Evolutionary conservation across 1,284 basidiomycete species (phyloP), one percentile per base, ranked within the genome.

Genomic region (Cutaneotrichosporon cavernicola): DNA sequence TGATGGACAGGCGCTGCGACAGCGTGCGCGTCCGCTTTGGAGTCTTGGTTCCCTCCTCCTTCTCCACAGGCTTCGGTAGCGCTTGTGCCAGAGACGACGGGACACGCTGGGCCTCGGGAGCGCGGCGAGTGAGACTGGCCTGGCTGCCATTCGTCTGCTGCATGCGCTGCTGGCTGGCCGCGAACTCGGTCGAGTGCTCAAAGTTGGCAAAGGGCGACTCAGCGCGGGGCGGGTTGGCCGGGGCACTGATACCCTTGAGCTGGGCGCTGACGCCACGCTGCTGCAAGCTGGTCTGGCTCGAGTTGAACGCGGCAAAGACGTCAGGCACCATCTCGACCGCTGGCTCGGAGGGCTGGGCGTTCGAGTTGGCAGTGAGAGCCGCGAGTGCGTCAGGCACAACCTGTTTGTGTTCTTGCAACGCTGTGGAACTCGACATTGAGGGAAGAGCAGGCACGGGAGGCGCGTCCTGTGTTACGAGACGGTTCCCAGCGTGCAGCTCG

Each of bases 341-440:
- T 8, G 58, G 47, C 34, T 49, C 46, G 30, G 32, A 21, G 22
- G 13, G 13, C 38, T 56, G 43, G 22, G 55, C n/a, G 38, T 43
- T 49, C 22, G 55, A 38, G 43, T 65, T 65, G n/a, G 60, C 64
- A 5, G 66, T 68, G 38, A 68, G 53, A 5, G 66, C 64, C 2
- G 66, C 66, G 9, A 68, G 62, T 22, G 66, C 66, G 38, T 68
- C 66, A 40, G 64, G 66, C 30, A 68, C 64, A 8, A 58, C 59
- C 32, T 58, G 57, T 31, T 43, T 56, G 36, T 56, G 13, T 21
- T 40, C 36, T 21, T 30, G 13, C 3, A 10, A 21, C 6, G 36
- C 55, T 36, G 34, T 21, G 55, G 38, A 40, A 26, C n/a, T n/a
- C n/a, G 55, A 36, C 55, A 14, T 26, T 5, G 56, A 21, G 8